Evolutionary conservation across 164 flowering plant species (phyloP), one percentile per base, ranked within the genome.

Genomic region (Malania oleifera): DNA sequence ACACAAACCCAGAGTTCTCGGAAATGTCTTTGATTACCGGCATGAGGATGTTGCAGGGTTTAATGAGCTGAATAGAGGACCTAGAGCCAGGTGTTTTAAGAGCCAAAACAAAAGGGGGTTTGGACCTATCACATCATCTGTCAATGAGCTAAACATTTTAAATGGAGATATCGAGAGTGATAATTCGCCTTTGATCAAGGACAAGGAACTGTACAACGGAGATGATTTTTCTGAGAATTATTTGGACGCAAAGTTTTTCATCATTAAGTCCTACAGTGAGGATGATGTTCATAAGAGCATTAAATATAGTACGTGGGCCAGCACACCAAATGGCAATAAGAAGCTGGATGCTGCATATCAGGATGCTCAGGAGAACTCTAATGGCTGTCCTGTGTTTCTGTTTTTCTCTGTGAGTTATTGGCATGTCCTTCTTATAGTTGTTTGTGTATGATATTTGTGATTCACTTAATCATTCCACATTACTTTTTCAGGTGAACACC

Each of bases 211-310:
- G 28, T 89, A 83, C 68, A 89, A 89, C 62, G 46, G 20, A 23
- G 67, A 71, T 52, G 98, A 91, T 56, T 89, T 91, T 45, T 67
- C 86, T 0, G 83, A 66, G 44, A 74, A 75, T 15, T 85, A 91
- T 59, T 1, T 77, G 0, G 81, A 85, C 67, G 95, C 96, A 0
- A 89, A 82, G 59, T 85, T 85, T 65, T 91, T 85, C 40, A 64
- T 91, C 31, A 87, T 91, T 13, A 91, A 91, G 70, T 91, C 98
- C 0, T 91, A 89, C 56, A 91, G 96, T 49, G 98, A 91, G 64
- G 98, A 91, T 80, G 96, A 91, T 79, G 81, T 91, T 24, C 97
- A 90, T 67, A 85, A 86, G 59, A 87, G 97, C 62, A 81, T 90
- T 27, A 90, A 90, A 68, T 90, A 90, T 54, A 81, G 69, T 70